Evolutionary conservation across 164 flowering plant genomes (phyloP).

Genomic region (Piper betle): DNA sequence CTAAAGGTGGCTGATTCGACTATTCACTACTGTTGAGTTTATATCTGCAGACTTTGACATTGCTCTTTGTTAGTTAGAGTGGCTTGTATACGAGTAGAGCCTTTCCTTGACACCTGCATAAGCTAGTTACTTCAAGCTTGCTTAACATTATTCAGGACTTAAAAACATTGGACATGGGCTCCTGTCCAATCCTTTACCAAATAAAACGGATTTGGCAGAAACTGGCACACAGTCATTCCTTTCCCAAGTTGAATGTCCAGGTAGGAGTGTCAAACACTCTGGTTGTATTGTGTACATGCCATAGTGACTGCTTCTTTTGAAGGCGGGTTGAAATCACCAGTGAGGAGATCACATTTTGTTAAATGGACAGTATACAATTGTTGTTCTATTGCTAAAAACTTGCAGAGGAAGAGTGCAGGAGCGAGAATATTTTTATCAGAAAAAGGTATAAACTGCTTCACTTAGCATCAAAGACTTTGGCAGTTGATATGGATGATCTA

Average conservation of each 20-base stretch:
- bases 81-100: not conserved
- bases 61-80: not conserved
- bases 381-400: not conserved
- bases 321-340: not conserved
- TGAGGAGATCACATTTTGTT: not conserved
- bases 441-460: not conserved
- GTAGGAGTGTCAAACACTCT: not conserved
- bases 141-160: not conserved
- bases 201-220: not conserved
- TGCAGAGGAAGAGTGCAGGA: not conserved
- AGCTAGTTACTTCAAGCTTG: not conserved
- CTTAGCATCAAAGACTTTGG: not conserved
- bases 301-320: no score
- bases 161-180: not conserved
- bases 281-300: not conserved
- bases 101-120: not conserved
- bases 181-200: not conserved
- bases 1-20: not conserved
- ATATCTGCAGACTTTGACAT: not conserved
- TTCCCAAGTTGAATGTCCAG: not conserved
- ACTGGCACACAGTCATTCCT: not conserved
- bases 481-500: not conserved
- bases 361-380: not conserved
- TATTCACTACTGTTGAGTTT: not conserved
- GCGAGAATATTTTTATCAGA: not conserved